Conservation (phyloP, 2,329 filamentous ascomycete species). For the Ophiosphaerella narmari region DNA sequence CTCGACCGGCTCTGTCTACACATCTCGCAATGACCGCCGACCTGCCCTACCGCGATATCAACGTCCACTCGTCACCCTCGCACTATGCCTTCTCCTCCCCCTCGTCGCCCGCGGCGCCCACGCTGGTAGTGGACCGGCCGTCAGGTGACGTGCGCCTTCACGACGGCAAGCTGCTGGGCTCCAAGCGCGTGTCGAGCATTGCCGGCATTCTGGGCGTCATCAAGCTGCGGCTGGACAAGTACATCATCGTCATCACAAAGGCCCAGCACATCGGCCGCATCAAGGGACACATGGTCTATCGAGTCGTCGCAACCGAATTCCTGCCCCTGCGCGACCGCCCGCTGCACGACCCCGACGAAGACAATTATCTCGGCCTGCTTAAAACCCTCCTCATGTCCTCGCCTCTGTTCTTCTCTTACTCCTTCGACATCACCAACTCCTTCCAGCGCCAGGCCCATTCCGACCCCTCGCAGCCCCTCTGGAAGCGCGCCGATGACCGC, state of each 20-base stretch:
- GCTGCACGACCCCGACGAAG: constrained; percentile 91
- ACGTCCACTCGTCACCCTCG: constrained; percentile 87
- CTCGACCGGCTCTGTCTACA: too few species aligned
- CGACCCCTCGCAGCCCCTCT: constrained; percentile 74
- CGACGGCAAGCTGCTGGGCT: constrained; percentile 75
- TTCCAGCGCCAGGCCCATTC: constrained; percentile 90
- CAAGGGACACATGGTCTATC: constrained; percentile 96
- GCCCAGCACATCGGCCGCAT: constrained; percentile 86
- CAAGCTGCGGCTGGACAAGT: constrained; percentile 92
- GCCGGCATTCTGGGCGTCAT: constrained; percentile 94
- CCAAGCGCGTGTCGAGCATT: constrained; percentile 89
- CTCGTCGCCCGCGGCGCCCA: constrained; percentile 85
- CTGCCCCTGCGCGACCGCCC: constrained; percentile 90
- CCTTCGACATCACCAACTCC: constrained; percentile 92
- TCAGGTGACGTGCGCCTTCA: constrained; percentile 87
- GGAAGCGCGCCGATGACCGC: constrained; percentile 91
- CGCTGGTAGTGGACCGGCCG: constrained; percentile 86
- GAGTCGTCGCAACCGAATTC: constrained; percentile 87
- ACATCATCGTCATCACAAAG: constrained; percentile 95
- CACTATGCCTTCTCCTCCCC: constrained; percentile 97
- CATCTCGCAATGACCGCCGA: constrained; percentile 49
- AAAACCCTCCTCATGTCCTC: constrained; percentile 80
- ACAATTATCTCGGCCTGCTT: constrained; percentile 82
- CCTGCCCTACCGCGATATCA: constrained; percentile 92
- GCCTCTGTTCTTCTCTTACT: constrained; percentile 98